Conservation (phyloP, 257 asterid species). For the Rubia yunnanensis region DNA sequence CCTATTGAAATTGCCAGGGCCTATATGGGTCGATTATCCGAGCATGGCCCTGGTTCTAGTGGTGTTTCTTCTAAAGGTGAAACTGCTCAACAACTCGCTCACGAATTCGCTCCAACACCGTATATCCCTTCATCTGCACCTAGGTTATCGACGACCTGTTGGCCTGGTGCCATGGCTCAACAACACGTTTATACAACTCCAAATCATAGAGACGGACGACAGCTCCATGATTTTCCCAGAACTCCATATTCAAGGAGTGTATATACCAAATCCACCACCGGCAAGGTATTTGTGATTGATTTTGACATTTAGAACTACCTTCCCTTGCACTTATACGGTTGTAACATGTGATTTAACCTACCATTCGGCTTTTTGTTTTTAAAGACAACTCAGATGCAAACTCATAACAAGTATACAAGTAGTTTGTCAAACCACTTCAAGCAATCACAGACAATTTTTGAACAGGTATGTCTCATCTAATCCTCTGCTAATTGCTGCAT, state of each 20-base stretch:
- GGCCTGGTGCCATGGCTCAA: conserved; percentile 73
- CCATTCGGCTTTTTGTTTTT: conserved; percentile 18
- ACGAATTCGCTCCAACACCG: conserved; percentile 42
- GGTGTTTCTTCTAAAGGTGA: conserved; percentile 27
- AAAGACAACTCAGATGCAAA: conserved; percentile 35
- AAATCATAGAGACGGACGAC: conserved; percentile 49
- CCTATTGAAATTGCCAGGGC: conserved; percentile 92
- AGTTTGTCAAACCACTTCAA: conserved; percentile 39
- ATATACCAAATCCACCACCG: conserved; percentile 47
- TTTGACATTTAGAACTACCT: background rate
- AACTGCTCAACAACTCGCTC: conserved; percentile 25
- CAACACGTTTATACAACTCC: conserved; percentile 55
- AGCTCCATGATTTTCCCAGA: conserved; percentile 65
- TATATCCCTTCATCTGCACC: conserved; percentile 50
- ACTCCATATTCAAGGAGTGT: conserved; percentile 79
- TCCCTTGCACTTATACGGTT: background rate
- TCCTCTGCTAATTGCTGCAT: background rate
- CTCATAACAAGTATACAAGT: conserved; percentile 35
- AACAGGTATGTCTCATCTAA: conserved; percentile 34
- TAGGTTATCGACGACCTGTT: conserved; percentile 52
- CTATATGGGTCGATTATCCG: conserved; percentile 68
- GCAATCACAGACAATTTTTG: conserved; percentile 38
- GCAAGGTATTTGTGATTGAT: conserved; percentile 39
- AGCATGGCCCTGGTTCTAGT: conserved; percentile 32
- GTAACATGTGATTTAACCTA: conserved; percentile 10